phyloP scores from a whole-genome alignment of 2,329 filamentous ascomycete genomes.

The Colletotrichum caudatum region DNA sequence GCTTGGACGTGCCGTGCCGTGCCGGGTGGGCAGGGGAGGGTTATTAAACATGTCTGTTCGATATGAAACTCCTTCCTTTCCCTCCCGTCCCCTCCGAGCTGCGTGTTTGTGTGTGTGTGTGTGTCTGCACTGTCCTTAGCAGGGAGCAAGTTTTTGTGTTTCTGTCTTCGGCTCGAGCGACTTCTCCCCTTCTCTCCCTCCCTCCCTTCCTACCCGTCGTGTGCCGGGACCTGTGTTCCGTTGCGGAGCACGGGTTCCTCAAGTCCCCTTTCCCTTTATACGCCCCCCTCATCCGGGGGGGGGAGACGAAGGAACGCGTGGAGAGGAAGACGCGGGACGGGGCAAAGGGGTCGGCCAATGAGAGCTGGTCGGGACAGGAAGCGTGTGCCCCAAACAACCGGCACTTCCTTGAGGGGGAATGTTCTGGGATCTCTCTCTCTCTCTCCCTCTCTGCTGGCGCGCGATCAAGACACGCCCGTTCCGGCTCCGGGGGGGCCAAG shows the following conservation, averaged over 20 bases:
- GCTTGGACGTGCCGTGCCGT: too few relatives aligned
- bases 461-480: neutral
- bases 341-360: constrained; percentile 8
- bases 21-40: too few relatives aligned
- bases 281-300: neutral
- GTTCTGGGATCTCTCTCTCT: neutral
- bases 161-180: too few relatives aligned
- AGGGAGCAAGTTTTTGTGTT: neutral
- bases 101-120: neutral
- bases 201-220: too few relatives aligned
- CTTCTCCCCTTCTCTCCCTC: neutral
- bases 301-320: neutral
- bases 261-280: neutral
- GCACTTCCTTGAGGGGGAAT: neutral
- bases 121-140: neutral
- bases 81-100: neutral
- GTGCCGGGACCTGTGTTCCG: neutral
- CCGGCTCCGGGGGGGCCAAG: neutral
- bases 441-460: neutral
- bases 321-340: neutral
- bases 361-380: neutral
- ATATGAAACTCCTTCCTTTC: neutral
- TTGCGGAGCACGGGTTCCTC: neutral
- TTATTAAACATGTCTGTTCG: too few relatives aligned
- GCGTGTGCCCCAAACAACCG: neutral